A percentile compares a stretch with the other conserved stretches of the same genome.
phyloP scores from a whole-genome alignment of 164 flowering plant species.

The Sextonia rubra region DNA sequence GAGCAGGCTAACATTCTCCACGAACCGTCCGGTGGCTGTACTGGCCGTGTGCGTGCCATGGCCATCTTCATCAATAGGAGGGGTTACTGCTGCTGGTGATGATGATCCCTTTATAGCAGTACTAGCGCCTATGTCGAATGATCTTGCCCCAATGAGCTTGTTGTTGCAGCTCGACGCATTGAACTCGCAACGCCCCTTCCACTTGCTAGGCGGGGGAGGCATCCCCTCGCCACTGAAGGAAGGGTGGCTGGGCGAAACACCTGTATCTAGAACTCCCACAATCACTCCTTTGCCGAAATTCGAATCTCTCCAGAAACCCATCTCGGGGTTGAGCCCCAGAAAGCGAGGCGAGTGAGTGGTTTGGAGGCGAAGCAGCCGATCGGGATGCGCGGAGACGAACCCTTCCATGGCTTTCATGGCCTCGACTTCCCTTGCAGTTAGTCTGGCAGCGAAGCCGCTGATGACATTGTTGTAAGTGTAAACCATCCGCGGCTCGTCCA shows the following conservation, averaged over 20 bases:
- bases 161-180: constrained; percentile 50
- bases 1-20: constrained; percentile 27
- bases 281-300: constrained; percentile 46
- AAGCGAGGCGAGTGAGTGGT: constrained; percentile 26
- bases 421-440: constrained; percentile 12
- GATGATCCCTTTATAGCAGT: constrained; percentile 65
- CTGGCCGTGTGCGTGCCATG: constrained; percentile 60
- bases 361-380: constrained; percentile 7
- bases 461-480: constrained; percentile 20
- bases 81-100: background rate
- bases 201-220: constrained; percentile 41
- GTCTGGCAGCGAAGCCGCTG: constrained; percentile 22
- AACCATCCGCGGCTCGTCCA: constrained; percentile 10
- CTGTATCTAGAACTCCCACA: constrained; percentile 83
- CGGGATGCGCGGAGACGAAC: constrained; percentile 8
- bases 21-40: constrained; percentile 45
- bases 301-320: constrained; percentile 32
- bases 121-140: constrained; percentile 61
- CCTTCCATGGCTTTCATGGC: constrained; percentile 11
- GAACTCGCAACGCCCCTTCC: constrained; percentile 68
- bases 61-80: constrained; percentile 36
- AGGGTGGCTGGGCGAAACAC: constrained; percentile 78
- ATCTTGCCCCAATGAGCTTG: constrained; percentile 76
- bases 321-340: constrained; percentile 33
- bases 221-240: constrained; percentile 74